Base-by-base conservation (phyloP, 2,329 filamentous ascomycete species). In the Tolypocladium album region DNA sequence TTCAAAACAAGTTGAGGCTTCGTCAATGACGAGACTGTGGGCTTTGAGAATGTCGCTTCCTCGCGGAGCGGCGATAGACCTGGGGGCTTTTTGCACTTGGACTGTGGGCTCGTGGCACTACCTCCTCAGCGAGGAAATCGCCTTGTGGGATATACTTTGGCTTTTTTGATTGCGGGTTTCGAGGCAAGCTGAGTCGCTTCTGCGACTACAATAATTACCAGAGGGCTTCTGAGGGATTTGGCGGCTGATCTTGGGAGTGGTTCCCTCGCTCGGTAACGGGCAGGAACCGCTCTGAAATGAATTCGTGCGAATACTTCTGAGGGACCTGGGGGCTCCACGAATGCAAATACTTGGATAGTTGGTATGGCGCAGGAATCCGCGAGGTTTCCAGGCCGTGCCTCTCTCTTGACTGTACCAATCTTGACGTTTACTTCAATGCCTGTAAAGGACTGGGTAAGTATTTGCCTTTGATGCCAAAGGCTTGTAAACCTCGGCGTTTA, bases 31-130 rank as follows among this genome's bases (percentile, higher is more conserved):
- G 70, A 67, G 62, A 58, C 69, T 71, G 76, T 81, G 79, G 79
- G 79, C 78, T 81, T 81, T 80, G 79, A 78, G 76, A 77, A 77
- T 42, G 72, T 72, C 71, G 75, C 72, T 75, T 77, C 73, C 67
- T 64, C 59, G 62, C 62, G 73, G 74, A 75, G 74, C 75, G 74
- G 70, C 74, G 76, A 79, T 80, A 76, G 73, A 82, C 79, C 79
- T 81, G 80, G 76, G 80, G 81, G 80, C 78, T 79, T 77, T 68
- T 75, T 64, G 31, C 68, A 64, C 62, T 70, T 71, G 69, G 67
- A 70, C 66, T 68, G 73, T 70, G 72, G 73, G 72, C 73, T 76
- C 66, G 72, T 76, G 73, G 72, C 61, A 42, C 60, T 62, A 62
- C 59, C 61, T 64, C 59, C 53, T 56, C 42, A 55, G 58, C 42